Conservation (phyloP, 352 stramenopile genomes). For the Phytophthora citrophthora region DNA sequence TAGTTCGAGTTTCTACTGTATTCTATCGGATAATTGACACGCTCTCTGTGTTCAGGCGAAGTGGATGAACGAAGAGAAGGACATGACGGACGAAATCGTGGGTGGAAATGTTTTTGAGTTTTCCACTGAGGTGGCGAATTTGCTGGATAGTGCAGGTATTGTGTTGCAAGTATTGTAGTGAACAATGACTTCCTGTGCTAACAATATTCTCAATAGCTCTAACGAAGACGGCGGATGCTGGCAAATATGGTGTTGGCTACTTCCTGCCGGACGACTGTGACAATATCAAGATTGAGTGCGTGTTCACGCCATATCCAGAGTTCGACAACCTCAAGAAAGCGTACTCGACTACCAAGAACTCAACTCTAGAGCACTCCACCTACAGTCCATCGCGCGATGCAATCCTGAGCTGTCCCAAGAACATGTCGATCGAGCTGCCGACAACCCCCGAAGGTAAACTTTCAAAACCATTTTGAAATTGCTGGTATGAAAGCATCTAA, state of each 20-base stretch:
- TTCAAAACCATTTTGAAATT: too few relatives aligned
- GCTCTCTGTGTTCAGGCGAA: constrained; percentile 51
- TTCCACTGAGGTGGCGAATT: constrained; percentile 65
- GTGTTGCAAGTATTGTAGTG: too few relatives aligned
- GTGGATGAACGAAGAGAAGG: constrained; percentile 78
- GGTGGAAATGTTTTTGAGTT: constrained; percentile 85
- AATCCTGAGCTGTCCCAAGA: constrained; percentile 49
- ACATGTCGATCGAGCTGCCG: constrained; percentile 37
- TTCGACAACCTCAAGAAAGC: constrained; percentile 74
- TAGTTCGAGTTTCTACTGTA: constrained; percentile 20
- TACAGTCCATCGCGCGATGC: constrained; percentile 43
- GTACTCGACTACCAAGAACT: constrained; percentile 69
- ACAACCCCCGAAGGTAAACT: constrained; percentile 32
- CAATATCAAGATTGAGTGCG: constrained; percentile 54
- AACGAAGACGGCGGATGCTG: constrained; percentile 51
- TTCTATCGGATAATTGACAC: background rate
- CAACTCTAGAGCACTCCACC: constrained; percentile 45
- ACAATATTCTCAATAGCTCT: constrained; percentile 30
- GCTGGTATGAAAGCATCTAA: too few relatives aligned
- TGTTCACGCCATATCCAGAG: constrained; percentile 76
- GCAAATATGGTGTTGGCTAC: constrained; percentile 80
- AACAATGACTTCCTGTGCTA: too few relatives aligned
- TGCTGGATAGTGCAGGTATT: constrained; percentile 38
- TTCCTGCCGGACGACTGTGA: constrained; percentile 75
- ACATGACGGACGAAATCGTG: constrained; percentile 47